These are phyloP conservation scores for Typha latifolia DNA, from an alignment of 176 grass and related monocot species.

Conservation along the genomic window DNA sequence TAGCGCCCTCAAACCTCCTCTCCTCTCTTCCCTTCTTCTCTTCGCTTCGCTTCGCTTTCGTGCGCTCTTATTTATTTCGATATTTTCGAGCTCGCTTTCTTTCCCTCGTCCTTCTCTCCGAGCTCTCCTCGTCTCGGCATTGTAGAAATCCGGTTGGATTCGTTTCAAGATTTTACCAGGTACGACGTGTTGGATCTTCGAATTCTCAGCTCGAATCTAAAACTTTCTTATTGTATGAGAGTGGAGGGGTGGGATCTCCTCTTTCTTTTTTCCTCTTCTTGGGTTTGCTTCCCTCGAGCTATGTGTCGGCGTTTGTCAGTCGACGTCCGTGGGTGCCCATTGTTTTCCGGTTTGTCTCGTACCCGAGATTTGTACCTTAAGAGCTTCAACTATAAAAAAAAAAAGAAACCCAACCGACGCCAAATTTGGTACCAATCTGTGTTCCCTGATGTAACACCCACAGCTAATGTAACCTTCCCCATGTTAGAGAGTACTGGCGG, in stretches of 20 bases:
- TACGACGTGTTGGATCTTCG: too few relatives aligned
- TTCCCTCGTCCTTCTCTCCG: too few relatives aligned
- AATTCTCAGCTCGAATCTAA: too few relatives aligned
- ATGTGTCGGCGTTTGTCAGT: too few relatives aligned
- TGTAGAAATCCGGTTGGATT: too few relatives aligned
- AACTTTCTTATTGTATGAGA: too few relatives aligned
- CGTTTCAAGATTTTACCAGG: too few relatives aligned
- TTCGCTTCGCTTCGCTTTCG: conserved; percentile 2
- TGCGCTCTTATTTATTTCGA: neutral
- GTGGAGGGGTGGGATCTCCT: too few relatives aligned
- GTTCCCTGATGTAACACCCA: neutral
- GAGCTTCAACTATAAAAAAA: neutral
- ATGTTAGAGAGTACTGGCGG: neutral
- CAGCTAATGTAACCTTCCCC: neutral
- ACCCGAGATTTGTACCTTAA: neutral
- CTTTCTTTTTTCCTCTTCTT: too few relatives aligned
- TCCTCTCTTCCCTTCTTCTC: conserved; percentile 21
- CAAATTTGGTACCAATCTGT: neutral
- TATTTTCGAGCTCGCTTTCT: neutral
- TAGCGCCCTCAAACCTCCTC: neutral
- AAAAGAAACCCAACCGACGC: neutral
- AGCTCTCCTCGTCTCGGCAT: too few relatives aligned
- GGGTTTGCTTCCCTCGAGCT: too few relatives aligned
- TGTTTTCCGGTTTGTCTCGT: neutral
- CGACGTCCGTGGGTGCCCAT: neutral